Evolutionary conservation across 1,284 basidiomycete genomes (phyloP), one percentile per base, ranked within the genome.

Genomic region (Trichosporon ovoides): DNA sequence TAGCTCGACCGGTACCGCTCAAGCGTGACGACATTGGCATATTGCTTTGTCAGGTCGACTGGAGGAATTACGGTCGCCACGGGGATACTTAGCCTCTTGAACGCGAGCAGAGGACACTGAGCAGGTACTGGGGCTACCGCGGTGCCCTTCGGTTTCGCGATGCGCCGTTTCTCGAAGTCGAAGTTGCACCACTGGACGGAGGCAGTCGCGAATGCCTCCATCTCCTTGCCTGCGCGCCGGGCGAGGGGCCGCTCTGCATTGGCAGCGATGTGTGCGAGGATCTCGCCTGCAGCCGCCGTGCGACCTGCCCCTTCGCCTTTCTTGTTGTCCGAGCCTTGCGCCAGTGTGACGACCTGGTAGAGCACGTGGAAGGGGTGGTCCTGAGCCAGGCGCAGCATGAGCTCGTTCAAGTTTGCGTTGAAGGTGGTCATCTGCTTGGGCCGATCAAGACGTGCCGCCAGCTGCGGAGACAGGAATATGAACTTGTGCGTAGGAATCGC

Each of bases 281-380:
- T 84, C 38, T 81, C 80, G 3, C 76, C 74, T 0, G 91, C 91
- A 3, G 90, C 89, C 12, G 78, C 78, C 2, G 81, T 81, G 13
- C 92, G 84, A 33, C 84, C n/a, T 34, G 54, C 34, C 48, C 36
- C 51, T 43, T 61, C 28, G 14, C 43, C 43, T n/a, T 48, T 48
- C 43, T 48, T 48, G 43, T 48, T 28, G 16, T 48, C 43, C 7
- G 43, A 48, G 14, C 43, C 43, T 16, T 48, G 43, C 0, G 77
- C 74, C 2, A 81, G 74, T 0, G 89, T 89, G 71, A 87, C 91
- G 13, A 98, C 84, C 65, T 95, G 91, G 74, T 94, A 96, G 7
- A 97, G 78, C 64, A 85, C 87, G 71, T 98, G 96, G 77, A 91
- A 98, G 0, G 95, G 94, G 72, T 98, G 96, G 55, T 98, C 91